A percentile compares a stretch with the other conserved stretches of the same genome.
Evolutionary conservation across 202 grass and related monocot genomes (phyloP).

Genomic region (Eragrostis tef): DNA sequence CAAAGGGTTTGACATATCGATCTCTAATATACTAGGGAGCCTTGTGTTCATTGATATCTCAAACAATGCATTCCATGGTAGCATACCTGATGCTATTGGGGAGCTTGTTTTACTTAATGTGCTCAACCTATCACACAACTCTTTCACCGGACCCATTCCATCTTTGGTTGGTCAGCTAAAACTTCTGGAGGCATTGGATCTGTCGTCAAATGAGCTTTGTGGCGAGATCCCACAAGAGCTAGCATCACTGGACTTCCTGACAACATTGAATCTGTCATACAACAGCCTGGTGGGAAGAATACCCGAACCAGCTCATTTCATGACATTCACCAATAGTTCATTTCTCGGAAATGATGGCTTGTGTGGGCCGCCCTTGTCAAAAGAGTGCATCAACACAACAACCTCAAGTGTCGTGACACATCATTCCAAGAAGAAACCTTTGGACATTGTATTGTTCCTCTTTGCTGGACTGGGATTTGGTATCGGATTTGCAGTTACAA

Average conservation of each 20-base stretch:
- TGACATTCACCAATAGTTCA: slow-evolving; percentile 12
- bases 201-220: slow-evolving; percentile 39
- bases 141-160: slow-evolving; percentile 29
- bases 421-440: not conserved
- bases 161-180: slow-evolving; percentile 15
- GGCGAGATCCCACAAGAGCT: not conserved
- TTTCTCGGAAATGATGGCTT: slow-evolving; percentile 10
- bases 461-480: slow-evolving; percentile 24
- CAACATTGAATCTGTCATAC: slow-evolving; percentile 4
- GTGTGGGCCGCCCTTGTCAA: slow-evolving; percentile 21
- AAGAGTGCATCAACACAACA: not conserved
- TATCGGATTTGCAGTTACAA: slow-evolving; percentile 12
- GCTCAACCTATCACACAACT: slow-evolving; percentile 18
- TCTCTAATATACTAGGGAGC: slow-evolving; percentile 18
- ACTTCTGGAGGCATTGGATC: slow-evolving; percentile 42
- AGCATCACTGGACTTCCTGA: slow-evolving; percentile 17
- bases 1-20: slow-evolving; percentile 13
- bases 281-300: slow-evolving; percentile 22
- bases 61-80: slow-evolving; percentile 31
- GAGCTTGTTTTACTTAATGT: not conserved
- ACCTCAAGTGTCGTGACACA: not conserved
- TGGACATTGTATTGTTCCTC: not conserved
- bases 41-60: slow-evolving; percentile 35
- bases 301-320: slow-evolving; percentile 5
- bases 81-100: slow-evolving; percentile 26